A percentile compares a stretch with the other conserved stretches of the same genome.
Conservation (phyloP, 805 yeast species). For the Teunomyces panamensis region DNA sequence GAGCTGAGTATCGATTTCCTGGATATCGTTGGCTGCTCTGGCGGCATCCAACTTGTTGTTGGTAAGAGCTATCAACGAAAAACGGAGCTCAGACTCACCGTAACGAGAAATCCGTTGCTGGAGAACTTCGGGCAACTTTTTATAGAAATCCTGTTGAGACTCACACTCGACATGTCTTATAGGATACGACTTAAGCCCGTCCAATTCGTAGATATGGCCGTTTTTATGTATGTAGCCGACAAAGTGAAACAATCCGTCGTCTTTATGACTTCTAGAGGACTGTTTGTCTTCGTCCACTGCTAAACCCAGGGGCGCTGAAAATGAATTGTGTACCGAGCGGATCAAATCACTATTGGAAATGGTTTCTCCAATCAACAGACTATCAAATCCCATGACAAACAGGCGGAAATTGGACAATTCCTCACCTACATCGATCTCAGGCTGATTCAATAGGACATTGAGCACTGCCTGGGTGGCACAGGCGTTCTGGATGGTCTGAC, state of each 20-base stretch:
- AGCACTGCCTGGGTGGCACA: conserved; percentile 75
- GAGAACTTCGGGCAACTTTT: conserved; percentile 44
- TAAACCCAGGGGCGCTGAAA: conserved; percentile 55
- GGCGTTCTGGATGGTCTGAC: conserved; percentile 63
- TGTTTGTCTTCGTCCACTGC: conserved; percentile 43
- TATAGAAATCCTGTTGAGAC: conserved; percentile 39
- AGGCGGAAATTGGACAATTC: conserved; percentile 46
- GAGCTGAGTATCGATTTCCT: conserved; percentile 37
- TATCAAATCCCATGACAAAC: conserved; percentile 53
- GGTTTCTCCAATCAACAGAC: conserved; percentile 58
- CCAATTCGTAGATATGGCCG: conserved; percentile 55
- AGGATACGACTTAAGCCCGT: conserved; percentile 57
- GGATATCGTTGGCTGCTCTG: conserved; percentile 38
- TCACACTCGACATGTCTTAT: conserved; percentile 46
- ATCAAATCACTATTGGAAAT: conserved; percentile 57
- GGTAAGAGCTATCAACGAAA: conserved; percentile 53
- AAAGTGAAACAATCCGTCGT: conserved; percentile 58
- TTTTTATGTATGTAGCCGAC: conserved; percentile 49
- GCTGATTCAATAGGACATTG: conserved; percentile 49
- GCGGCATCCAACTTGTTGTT: conserved; percentile 45
- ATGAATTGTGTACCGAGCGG: conserved; percentile 58
- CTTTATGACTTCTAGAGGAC: conserved; percentile 20
- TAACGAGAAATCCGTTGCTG: conserved; percentile 46
- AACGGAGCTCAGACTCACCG: conserved; percentile 49
- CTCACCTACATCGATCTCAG: conserved; percentile 44